Base-by-base conservation (phyloP, 371 early-diverging fungal species). In the Ordospora colligata region DNA sequence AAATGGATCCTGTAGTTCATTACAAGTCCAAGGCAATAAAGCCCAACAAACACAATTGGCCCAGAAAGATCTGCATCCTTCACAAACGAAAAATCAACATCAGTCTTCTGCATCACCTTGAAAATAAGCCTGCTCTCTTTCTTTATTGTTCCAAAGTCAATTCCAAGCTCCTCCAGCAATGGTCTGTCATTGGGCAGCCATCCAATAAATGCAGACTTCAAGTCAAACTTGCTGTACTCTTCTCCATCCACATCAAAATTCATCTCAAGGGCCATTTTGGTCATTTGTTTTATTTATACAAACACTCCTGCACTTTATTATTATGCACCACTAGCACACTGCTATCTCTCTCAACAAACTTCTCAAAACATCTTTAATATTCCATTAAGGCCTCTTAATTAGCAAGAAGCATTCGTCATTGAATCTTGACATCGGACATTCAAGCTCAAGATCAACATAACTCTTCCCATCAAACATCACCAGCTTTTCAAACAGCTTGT, bases 151-250 rank as follows among this genome's bases (percentile, higher is more conserved):
- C 17, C 40, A 21, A 84, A 78, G 46, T 83, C 76, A 23, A 85
- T 82, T 22, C 85, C 84, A 0, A 85, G 75, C 47, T 85, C 85
- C 42, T 82, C 51, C n/a, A 85, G 65, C 27, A 85, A 63, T 37
- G 85, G 80, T 22, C 19, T 23, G 46, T 85, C 85, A 0, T 69
- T 76, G 21, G 70, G 77, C 21, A 78, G 37, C 27, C 32, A 27
- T 11, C 84, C 85, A 25, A 67, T 58, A 32, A 85, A 51, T 1
- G 83, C 82, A 2, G 69, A 43, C 67, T 73, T 81, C 46, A 85
- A 23, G 63, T 76, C 75, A 10, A 78, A 14, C 21, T 63, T 25
- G 12, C 49, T 40, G 11, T 11, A 10, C 22, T 22, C 19, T 17
- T 76, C 75, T 49, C 42, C 68, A 7, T 32, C 42, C 11, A 65